These are phyloP conservation scores for Pseudogymnoascus sp. DNA, from an alignment of 2,329 filamentous ascomycete genomes.

Conservation along the genomic window DNA sequence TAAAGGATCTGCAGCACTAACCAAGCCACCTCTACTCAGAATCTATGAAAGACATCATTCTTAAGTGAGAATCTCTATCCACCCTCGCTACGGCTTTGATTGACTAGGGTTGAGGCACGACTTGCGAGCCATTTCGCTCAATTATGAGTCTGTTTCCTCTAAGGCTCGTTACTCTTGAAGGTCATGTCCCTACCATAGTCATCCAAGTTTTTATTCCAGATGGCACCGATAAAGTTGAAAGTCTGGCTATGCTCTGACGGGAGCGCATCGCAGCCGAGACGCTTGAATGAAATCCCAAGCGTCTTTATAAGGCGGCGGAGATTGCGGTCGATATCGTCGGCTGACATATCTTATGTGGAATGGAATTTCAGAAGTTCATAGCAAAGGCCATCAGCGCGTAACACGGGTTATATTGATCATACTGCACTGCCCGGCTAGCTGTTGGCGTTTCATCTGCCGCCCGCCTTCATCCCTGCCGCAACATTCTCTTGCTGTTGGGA, in stretches of 20 bases:
- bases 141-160: background rate
- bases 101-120: background rate
- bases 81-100: constrained; percentile 2
- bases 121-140: background rate
- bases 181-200: background rate
- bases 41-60: constrained; percentile 10
- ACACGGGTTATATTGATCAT: too few relatives aligned
- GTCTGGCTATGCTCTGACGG: background rate
- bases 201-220: background rate
- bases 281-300: background rate
- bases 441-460: too few relatives aligned
- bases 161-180: background rate
- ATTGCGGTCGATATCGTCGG: background rate
- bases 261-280: background rate
- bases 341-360: background rate
- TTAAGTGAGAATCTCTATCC: background rate
- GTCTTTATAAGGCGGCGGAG: background rate
- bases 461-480: too few relatives aligned
- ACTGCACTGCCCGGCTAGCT: too few relatives aligned
- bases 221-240: background rate
- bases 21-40: constrained; percentile 16
- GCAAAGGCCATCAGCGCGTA: too few relatives aligned
- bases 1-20: background rate
- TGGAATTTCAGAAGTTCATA: too few relatives aligned
- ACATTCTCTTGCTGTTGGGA: too few relatives aligned